Base-by-base conservation (phyloP, 352 stramenopile species). In the Blastocystis sp. region DNA sequence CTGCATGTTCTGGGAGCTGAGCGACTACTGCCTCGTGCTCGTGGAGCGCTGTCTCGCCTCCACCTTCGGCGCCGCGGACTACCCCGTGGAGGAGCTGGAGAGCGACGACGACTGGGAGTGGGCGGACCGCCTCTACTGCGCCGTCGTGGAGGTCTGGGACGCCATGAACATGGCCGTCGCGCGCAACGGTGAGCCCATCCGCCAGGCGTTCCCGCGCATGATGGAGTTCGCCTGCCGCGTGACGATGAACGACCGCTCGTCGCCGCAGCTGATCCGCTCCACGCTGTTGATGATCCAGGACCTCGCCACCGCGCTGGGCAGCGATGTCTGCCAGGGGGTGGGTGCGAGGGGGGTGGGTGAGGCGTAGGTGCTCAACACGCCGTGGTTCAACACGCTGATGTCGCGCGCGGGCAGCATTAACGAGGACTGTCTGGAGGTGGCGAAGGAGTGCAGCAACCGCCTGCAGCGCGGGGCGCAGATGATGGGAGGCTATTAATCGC, bases 1-100 rank as follows among this genome's bases (percentile, higher is more conserved):
- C 24, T 61, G 60, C 61, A 59, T 84, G 52, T 84, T 68, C 74
- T 84, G 74, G 74, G 74, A 84, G 40, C n/a, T 84, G 54, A 43
- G 24, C 34, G 74, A 66, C 21, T 34, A 68, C 24, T 57, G 54
- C 43, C 54, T 66, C n/a, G 38, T 43, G 19, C 43, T 68, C 60
- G 38, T 59, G 7, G 3, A 68, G 17, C 19, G 9, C 24, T 43
- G 34, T 24, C 14, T 84, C 10, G 28, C 42, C 6, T 7, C 69
- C 24, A 38, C 74, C 14, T 19, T 68, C 17, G 60, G 45, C 3
- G 74, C 74, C n/a, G 21, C 69, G 2, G 21, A 14, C 54, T 68
- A 62, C 61, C 52, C 74, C 14, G 38, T 59, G 24, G 57, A 68
- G 24, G 21, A 43, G 10, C 21, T 64, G 9, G 6, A 10, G 6